Percentiles rank a stretch among this genome's conserved stretches.
Evolutionary conservation across 2,329 filamentous ascomycete species (phyloP).

Genomic region (Stachybotrys elegans): DNA sequence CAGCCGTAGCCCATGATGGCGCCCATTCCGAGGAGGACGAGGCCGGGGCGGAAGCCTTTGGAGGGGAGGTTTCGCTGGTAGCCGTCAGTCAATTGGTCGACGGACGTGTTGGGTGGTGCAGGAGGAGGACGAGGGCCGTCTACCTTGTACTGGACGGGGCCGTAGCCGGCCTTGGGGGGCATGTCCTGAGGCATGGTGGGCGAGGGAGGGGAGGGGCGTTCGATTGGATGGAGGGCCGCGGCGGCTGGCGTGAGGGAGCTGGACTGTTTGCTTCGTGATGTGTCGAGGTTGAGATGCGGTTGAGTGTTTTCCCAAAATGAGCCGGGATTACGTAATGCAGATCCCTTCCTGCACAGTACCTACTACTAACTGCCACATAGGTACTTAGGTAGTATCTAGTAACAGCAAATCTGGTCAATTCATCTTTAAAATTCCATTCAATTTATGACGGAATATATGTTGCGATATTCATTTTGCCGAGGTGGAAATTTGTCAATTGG

Average conservation of each 20-base stretch:
- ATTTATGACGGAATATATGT: no score
- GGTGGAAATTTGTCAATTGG: no score
- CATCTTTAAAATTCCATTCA: no score
- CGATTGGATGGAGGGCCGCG: no score
- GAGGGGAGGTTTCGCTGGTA: slow-evolving; percentile 91
- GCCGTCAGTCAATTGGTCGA: no score
- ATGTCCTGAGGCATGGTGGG: slow-evolving; percentile 92
- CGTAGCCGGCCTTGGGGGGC: slow-evolving; percentile 91
- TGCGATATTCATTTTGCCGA: no score
- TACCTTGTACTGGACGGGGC: slow-evolving; percentile 95
- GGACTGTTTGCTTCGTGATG: slow-evolving; percentile 4
- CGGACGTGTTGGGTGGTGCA: background rate
- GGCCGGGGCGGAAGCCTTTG: slow-evolving; percentile 79
- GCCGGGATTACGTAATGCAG: background rate
- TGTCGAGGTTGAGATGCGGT: slow-evolving; percentile 1
- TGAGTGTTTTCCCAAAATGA: background rate
- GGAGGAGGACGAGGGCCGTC: no score
- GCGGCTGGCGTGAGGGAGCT: slow-evolving; percentile 7
- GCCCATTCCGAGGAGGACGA: slow-evolving; percentile 72
- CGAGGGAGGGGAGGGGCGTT: no score
- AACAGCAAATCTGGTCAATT: no score
- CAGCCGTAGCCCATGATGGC: slow-evolving; percentile 84
- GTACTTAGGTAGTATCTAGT: no score
- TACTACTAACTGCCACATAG: no score
- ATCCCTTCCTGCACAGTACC: no score